Conservation (phyloP, 148 eudicot genomes). For the Camellia lanceoleosa region DNA sequence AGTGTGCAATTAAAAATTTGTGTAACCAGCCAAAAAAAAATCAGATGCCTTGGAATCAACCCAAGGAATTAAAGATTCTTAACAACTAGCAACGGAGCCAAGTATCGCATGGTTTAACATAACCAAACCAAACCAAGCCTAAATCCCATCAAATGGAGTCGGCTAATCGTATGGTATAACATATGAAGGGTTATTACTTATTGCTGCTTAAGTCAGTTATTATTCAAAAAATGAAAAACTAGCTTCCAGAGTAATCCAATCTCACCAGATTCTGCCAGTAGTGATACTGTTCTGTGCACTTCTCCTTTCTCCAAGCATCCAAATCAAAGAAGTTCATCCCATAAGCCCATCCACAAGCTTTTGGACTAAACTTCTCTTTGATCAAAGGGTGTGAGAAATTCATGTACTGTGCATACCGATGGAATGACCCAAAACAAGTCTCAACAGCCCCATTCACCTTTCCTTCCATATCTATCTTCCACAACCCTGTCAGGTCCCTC, state of each 20-base stretch:
- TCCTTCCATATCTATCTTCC: slow-evolving; percentile 96
- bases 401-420: slow-evolving; percentile 94
- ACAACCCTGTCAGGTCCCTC: slow-evolving; percentile 83
- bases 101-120: background rate
- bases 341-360: slow-evolving; percentile 98
- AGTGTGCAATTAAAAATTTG: background rate
- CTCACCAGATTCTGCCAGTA: slow-evolving; percentile 97
- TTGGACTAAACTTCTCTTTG: slow-evolving; percentile 80
- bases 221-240: background rate
- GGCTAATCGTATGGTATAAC: background rate
- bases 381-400: slow-evolving; percentile 93
- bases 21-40: background rate
- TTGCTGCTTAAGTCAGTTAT: background rate
- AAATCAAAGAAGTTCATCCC: slow-evolving; percentile 97
- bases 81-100: background rate
- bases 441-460: slow-evolving; percentile 96
- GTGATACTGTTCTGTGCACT: slow-evolving; percentile 91
- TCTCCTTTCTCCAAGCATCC: slow-evolving; percentile 97
- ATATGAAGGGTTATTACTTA: background rate
- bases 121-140: background rate
- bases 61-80: background rate
- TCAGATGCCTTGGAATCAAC: background rate
- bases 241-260: background rate
- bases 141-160: background rate
- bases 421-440: slow-evolving; percentile 95